Conservation (phyloP, 768 basidiomycete genomes). For the Fomitopsis serialis region DNA sequence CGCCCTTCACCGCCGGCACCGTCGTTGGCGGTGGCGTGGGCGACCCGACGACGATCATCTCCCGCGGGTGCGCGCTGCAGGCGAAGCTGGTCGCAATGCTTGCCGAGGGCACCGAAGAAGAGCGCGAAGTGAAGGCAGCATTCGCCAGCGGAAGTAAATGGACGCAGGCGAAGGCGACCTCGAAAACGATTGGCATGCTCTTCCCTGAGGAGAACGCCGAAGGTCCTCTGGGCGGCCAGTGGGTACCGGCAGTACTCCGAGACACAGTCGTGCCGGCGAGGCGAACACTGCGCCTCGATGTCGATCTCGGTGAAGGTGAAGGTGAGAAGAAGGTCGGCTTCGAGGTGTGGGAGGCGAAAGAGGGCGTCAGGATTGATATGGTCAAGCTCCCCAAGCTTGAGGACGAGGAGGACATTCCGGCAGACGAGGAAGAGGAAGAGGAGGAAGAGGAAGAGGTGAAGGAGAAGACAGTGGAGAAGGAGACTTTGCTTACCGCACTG, state of each 20-base stretch:
- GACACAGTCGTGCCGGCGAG: constrained; percentile 72
- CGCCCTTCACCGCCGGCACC: constrained; percentile 61
- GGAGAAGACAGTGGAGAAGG: constrained; percentile 54
- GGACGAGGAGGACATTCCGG: constrained; percentile 40
- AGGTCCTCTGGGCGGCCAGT: constrained; percentile 50
- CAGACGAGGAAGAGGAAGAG: constrained; percentile 52
- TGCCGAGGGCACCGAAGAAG: constrained; percentile 33
- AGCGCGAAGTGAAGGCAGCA: constrained; percentile 44
- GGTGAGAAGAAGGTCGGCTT: constrained; percentile 46
- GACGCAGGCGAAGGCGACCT: constrained; percentile 48
- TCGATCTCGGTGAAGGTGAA: constrained; percentile 37
- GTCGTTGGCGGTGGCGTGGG: constrained; percentile 69
- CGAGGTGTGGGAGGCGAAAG: constrained; percentile 77
- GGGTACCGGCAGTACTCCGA: constrained; percentile 59
- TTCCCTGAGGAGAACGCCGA: constrained; percentile 49
- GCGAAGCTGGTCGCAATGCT: constrained; percentile 55
- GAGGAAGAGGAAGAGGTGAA: constrained; percentile 63
- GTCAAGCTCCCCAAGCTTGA: constrained; percentile 41
- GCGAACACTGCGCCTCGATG: constrained; percentile 53
- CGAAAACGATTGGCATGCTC: constrained; percentile 58
- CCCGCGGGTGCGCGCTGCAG: constrained; percentile 73
- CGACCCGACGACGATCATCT: constrained; percentile 74
- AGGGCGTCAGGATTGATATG: constrained; percentile 60
- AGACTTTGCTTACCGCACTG: constrained; percentile 37
- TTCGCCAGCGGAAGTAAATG: constrained; percentile 39